Evolutionary conservation across 2,329 filamentous ascomycete species (phyloP), one percentile per base, ranked within the genome.

Genomic region (Ceratocystis eucalypticola): DNA sequence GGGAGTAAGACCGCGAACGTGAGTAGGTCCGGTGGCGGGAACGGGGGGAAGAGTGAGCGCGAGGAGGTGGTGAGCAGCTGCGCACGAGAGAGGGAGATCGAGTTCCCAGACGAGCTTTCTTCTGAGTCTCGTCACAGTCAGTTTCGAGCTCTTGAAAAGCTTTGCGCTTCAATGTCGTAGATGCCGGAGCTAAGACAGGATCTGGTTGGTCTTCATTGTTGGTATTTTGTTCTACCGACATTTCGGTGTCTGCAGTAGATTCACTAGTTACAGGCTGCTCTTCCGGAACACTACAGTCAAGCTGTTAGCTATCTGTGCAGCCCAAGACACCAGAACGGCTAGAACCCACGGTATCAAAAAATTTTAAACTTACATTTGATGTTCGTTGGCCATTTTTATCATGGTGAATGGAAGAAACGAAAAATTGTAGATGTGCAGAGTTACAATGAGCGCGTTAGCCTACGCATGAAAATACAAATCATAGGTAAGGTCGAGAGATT

Each of bases 101-200:
- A 46, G 41, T 46, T 17, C 41, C 44, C 12, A 62, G 37, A 33
- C 66, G 66, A n/a, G 66, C 50, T 50, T 66, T 68, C 44, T 66
- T 68, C 25, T 64, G 10, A 5, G 64, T 10, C 6, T 64, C 67
- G 15, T 61, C 61, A 12, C 20, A 17, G 41, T 30, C 22, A 12
- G 48, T 17, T 45, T 12, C 61, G 64, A 61, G 50, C n/a, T 66
- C 64, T 37, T 45, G 30, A 50, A 33, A 66, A 33, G 67, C 67
- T 37, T 66, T 66, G 67, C 67, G 67, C 64, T 68, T 68, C 4
- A 64, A 44, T 28, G 64, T 61, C 17, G 48, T 17, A 5, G 28
- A 20, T n/a, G 62, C 37, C 8, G 28, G 20, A 20, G 25, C 30
- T 8, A 53, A 15, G 28, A 28, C 45, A 20, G 62, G 57, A 12